Evolutionary conservation across 768 basidiomycete species (phyloP), one percentile per base, ranked within the genome.

Genomic region (Lenzites betulinus): DNA sequence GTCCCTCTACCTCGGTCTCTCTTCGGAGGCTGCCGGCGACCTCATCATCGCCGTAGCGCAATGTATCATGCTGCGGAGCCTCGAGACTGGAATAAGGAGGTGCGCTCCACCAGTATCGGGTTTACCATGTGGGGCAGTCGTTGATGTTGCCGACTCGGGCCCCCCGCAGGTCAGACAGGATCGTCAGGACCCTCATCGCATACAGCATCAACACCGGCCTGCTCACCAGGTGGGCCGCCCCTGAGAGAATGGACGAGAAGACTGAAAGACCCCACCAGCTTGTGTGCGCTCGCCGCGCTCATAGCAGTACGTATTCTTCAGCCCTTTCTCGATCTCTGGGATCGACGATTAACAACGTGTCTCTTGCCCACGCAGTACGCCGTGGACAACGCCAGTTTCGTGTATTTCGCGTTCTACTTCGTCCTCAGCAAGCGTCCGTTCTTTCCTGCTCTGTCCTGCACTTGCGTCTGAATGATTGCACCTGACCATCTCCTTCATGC

Each of bases 401-500:
- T 64, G 30, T 64, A 64, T 30, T 64, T 64, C 33, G 58, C 54
- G 11, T 64, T 64, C 51, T 64, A 64, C 46, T 64, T 64, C 38
- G 42, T 60, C n/a, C 59, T 64, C 22, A 59, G 63, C 38, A 64
- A 64, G 33, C 54, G 63, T 64, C n/a, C 26, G 63, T 52, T n/a
- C n/a, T n/a, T 2, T 6, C 30, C 7, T 28, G 4, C n/a, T 7
- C 18, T 50, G 6, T 48, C 44, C 11, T 12, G 7, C 25, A 33
- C 12, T 11, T 15, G 7, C 38, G 9, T 22, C 49, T 30, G 13
- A 20, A 33, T 20, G 28, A 33, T 33, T 16, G 15, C 3, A 39
- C 38, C 49, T 12, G 15, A 39, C 38, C 15, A 18, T 15, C 15
- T 39, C 3, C 38, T 4, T 3, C 38, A 4, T 8, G 6, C 15